phyloP scores from a whole-genome alignment of 371 early-diverging fungal genomes.

The Zancudomyces culisetae region DNA sequence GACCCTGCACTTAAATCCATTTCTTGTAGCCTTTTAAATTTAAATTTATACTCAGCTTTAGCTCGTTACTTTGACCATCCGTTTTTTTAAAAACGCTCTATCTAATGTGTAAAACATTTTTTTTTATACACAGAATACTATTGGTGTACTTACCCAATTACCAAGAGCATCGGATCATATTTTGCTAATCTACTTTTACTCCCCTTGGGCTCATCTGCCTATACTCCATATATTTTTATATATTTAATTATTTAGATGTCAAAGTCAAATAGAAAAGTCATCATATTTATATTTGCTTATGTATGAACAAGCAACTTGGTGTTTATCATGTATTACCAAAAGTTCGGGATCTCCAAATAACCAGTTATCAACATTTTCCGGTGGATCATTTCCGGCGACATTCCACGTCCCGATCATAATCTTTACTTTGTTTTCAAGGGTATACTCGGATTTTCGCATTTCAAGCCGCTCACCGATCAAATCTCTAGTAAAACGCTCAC shows the following conservation, averaged over 20 bases:
- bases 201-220: too few relatives aligned
- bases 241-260: too few relatives aligned
- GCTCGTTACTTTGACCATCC: too few relatives aligned
- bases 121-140: too few relatives aligned
- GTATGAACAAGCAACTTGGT: too few relatives aligned
- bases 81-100: too few relatives aligned
- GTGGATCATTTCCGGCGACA: slow-evolving; percentile 56
- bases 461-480: neutral
- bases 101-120: too few relatives aligned
- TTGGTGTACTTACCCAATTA: slow-evolving; percentile 5
- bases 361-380: slow-evolving; percentile 44
- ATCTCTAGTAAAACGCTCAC: too few relatives aligned
- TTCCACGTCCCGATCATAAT: slow-evolving; percentile 83
- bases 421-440: slow-evolving; percentile 9
- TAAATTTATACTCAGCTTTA: too few relatives aligned
- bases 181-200: slow-evolving; percentile 17
- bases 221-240: too few relatives aligned
- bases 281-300: too few relatives aligned
- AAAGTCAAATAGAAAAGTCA: too few relatives aligned
- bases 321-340: slow-evolving; percentile 2
- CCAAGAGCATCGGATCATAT: slow-evolving; percentile 6
- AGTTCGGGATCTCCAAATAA: slow-evolving; percentile 17
- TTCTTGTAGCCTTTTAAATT: slow-evolving; percentile 77
- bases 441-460: slow-evolving; percentile 1
- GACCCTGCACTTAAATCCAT: slow-evolving; percentile 72